A percentile compares a stretch with the other conserved stretches of the same genome.
Conservation (phyloP, 2,329 filamentous ascomycete species). For the Penicillium italicum region DNA sequence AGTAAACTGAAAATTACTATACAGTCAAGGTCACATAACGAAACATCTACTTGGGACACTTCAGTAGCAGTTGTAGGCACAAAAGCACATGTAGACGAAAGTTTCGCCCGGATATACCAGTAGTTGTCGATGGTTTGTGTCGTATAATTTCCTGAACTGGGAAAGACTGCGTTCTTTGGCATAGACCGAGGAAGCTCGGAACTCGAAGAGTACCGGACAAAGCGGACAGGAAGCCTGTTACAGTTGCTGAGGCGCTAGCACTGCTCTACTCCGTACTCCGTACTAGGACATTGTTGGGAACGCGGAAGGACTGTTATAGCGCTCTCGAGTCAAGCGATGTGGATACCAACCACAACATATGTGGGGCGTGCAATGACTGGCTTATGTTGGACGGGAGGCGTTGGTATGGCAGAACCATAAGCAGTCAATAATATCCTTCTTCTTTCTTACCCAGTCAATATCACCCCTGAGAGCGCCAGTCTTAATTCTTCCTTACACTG, state of each 20-base stretch:
- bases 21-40: slow-evolving; percentile 20
- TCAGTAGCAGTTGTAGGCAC: slow-evolving; percentile 23
- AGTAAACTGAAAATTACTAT: background rate
- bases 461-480: too few relatives aligned
- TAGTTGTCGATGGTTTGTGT: slow-evolving; percentile 21
- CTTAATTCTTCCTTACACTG: too few relatives aligned
- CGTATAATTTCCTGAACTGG: slow-evolving; percentile 21
- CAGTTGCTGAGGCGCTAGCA: background rate
- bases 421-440: too few relatives aligned
- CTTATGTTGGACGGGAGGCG: too few relatives aligned
- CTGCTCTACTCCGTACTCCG: too few relatives aligned
- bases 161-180: slow-evolving; percentile 5
- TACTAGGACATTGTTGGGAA: too few relatives aligned
- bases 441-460: too few relatives aligned
- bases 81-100: slow-evolving; percentile 32
- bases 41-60: slow-evolving; percentile 35
- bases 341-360: too few relatives aligned
- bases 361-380: too few relatives aligned
- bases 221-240: background rate
- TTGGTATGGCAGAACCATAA: too few relatives aligned
- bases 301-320: too few relatives aligned
- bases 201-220: background rate
- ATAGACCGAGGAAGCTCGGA: slow-evolving; percentile 1
- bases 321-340: too few relatives aligned
- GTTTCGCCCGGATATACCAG: slow-evolving; percentile 29